These are phyloP conservation scores for Boletus tomentosulus DNA, from an alignment of 768 basidiomycete species.

Conservation along the genomic window DNA sequence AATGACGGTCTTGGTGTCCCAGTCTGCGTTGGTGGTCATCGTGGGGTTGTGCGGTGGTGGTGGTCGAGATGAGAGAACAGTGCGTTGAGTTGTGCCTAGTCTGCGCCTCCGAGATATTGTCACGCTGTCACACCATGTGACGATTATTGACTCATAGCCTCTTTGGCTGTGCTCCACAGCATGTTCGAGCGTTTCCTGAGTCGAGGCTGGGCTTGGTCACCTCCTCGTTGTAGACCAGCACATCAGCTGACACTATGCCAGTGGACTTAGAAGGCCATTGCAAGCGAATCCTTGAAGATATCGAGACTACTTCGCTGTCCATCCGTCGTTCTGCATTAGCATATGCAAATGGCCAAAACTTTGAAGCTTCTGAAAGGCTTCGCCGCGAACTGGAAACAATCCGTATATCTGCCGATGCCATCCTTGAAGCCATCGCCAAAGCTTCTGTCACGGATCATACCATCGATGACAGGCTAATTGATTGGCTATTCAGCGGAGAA, in stretches of 20 bases:
- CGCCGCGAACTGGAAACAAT: not conserved
- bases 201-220: no score
- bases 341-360: not conserved
- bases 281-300: not conserved
- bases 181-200: no score
- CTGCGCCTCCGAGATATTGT: not conserved
- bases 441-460: not conserved
- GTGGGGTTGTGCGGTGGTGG: slow-evolving; percentile 2
- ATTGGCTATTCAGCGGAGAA: not conserved
- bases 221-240: no score
- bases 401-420: not conserved
- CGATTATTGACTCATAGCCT: no score
- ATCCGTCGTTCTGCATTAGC: not conserved
- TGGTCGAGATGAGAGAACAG: slow-evolving; percentile 9
- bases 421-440: not conserved
- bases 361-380: not conserved
- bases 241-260: not conserved
- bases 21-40: slow-evolving; percentile 53
- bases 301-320: not conserved
- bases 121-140: not conserved
- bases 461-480: not conserved
- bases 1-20: slow-evolving; percentile 72
- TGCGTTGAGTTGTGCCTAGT: not conserved
- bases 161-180: no score
- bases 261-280: no score